Evolutionary conservation across 2,329 filamentous ascomycete genomes (phyloP), one percentile per base, ranked within the genome.

Genomic region (Capronia coronata): DNA sequence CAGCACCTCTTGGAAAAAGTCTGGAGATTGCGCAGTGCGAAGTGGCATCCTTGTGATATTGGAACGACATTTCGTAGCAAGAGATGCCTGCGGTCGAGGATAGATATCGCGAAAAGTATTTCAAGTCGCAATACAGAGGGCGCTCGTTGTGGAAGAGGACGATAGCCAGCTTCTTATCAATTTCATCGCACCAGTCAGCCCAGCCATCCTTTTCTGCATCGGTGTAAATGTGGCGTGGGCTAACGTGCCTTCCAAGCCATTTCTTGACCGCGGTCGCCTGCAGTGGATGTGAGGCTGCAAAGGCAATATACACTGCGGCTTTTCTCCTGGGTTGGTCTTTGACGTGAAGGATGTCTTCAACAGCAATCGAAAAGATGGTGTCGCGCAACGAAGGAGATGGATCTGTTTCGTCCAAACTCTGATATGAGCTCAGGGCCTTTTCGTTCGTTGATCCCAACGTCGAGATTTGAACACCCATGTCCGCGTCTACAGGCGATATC

Each of bases 1-100:
- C 53, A 0, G 43, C 48, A 10, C 56, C 56, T 2, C 54, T 45
- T 13, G 50, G 48, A 35, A 58, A 58, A 27, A 58, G 29, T 43
- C 37, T 54, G 4, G 30, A 18, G 16, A 46, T 22, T 5, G 32
- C 6, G 23, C 18, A 43, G 14, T 5, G 11, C n/a, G 5, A 18
- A 7, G 14, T 9, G 13, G 14, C 18, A 5, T 22, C 10, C 7
- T 45, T 19, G 5, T 18, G 5, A n/a, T 30, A 9, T 16, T 19
- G 16, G 16, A 46, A 53, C n/a, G 46, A 52, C 16, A 48, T 8
- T 11, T 46, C 46, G 38, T 44, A 49, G 40, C 48, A 51, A 11
- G n/a, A 23, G 27, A 47, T 8, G 19, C 18, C 7, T 34, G 22
- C 27, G 4, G 2, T 2, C 22, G 25, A 19, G 14, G 34, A 4